These are phyloP conservation scores for Cucumis melo DNA, from an alignment of 306 rosid species.

Conservation along the genomic window DNA sequence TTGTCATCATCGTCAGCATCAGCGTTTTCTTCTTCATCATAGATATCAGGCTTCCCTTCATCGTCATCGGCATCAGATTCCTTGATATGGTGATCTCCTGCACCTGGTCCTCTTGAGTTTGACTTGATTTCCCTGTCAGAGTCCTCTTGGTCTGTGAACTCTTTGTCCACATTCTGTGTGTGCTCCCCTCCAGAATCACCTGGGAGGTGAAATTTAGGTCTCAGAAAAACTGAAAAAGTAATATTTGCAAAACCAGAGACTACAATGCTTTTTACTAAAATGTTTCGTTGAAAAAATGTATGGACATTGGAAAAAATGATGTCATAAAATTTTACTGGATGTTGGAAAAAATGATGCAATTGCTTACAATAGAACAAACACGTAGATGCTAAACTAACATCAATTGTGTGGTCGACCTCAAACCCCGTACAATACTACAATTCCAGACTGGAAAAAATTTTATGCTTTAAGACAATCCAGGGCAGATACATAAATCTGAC, in stretches of 20 bases:
- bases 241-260: neutral
- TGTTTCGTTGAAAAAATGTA: neutral
- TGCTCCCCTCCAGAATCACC: constrained; percentile 55
- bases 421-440: neutral
- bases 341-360: neutral
- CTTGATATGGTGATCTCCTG: constrained; percentile 17
- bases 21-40: constrained; percentile 20
- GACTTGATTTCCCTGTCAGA: no score
- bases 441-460: neutral
- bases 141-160: constrained; percentile 24
- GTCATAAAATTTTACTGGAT: neutral
- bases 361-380: neutral
- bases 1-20: constrained; percentile 24
- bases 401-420: neutral
- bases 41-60: neutral
- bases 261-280: neutral
- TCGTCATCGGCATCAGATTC: constrained; percentile 31
- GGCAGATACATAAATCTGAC: neutral
- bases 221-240: neutral
- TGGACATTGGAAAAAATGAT: neutral
- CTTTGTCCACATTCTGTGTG: constrained; percentile 25
- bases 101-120: constrained; percentile 23
- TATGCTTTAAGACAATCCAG: neutral
- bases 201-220: constrained; percentile 9
- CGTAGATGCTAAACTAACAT: neutral